Evolutionary conservation across 192 early-diverging fungal species (phyloP).

Genomic region (Geosiphon pyriformis): DNA sequence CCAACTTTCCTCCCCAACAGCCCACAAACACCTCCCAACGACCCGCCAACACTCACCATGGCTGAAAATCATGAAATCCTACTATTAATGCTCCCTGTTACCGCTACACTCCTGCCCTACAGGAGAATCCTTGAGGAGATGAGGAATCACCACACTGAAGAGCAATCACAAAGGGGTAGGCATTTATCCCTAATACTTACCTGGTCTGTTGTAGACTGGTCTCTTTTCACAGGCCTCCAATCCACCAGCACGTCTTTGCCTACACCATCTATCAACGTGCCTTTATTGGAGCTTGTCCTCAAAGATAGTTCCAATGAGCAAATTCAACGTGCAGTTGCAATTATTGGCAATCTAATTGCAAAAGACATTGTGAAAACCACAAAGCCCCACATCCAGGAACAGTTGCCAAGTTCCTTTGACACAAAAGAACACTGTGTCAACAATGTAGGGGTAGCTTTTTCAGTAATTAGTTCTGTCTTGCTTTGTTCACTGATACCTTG

Average conservation of each 20-base stretch:
- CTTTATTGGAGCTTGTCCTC: conserved; percentile 15
- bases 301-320: neutral
- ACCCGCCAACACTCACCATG: too few species aligned
- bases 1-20: too few species aligned
- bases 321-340: conserved; percentile 3
- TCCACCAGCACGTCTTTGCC: neutral
- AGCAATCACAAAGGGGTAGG: conserved; percentile 17
- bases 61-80: too few species aligned
- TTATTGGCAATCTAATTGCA: conserved; percentile 7
- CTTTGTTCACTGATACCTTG: neutral
- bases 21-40: neutral
- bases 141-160: conserved; percentile 5
- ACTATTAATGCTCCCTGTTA: neutral
- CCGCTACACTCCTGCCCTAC: conserved; percentile 15
- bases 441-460: neutral
- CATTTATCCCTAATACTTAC: conserved; percentile 22
- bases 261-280: conserved; percentile 11
- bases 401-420: conserved; percentile 6
- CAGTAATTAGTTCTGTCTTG: conserved; percentile 3
- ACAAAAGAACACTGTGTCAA: conserved; percentile 11
- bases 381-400: neutral
- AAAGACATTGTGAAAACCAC: neutral
- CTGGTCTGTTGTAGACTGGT: conserved; percentile 20
- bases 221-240: conserved; percentile 13
- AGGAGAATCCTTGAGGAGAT: conserved; percentile 23